These are phyloP conservation scores for Pythium coloratum DNA, from an alignment of 352 stramenopile genomes.

Conservation along the genomic window DNA sequence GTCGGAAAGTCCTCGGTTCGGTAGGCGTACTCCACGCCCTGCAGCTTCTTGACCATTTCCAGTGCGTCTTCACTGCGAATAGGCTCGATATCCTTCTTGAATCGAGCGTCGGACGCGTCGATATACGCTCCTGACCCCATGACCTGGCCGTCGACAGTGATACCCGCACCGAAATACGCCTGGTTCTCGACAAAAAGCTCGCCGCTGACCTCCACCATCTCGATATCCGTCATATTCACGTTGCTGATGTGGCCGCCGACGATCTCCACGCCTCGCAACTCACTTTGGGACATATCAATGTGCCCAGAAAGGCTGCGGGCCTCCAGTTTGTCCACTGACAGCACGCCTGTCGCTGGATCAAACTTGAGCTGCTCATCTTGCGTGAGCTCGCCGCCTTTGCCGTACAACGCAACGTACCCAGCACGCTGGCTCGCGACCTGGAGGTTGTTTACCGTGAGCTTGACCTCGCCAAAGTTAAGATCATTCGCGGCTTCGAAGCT, in stretches of 20 bases:
- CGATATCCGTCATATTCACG: conserved; percentile 73
- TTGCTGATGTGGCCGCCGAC: conserved; percentile 73
- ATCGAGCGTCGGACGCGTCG: conserved; percentile 87
- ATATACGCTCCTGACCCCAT: conserved; percentile 91
- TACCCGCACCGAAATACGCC: conserved; percentile 77
- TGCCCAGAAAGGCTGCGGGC: conserved; percentile 50
- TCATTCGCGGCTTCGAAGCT: conserved; percentile 64
- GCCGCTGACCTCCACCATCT: conserved; percentile 68
- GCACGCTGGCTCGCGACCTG: conserved; percentile 56
- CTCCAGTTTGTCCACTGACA: conserved; percentile 50
- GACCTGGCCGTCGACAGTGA: conserved; percentile 87
- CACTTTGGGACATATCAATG: conserved; percentile 81
- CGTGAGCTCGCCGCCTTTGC: conserved; percentile 63
- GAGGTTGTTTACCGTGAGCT: conserved; percentile 62
- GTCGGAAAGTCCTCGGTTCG: conserved; percentile 38
- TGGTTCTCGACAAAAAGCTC: conserved; percentile 85
- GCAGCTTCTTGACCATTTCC: conserved; percentile 28
- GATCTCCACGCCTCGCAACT: conserved; percentile 68
- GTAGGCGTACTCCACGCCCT: conserved; percentile 75
- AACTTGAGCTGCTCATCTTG: conserved; percentile 65
- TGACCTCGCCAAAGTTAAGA: conserved; percentile 72
- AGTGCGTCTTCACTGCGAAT: conserved; percentile 33
- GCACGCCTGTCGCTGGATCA: conserved; percentile 41
- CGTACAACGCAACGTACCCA: conserved; percentile 67
- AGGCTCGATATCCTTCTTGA: conserved; percentile 75